phyloP scores from a whole-genome alignment of 352 stramenopile genomes.

The Plasmopara muralis region DNA sequence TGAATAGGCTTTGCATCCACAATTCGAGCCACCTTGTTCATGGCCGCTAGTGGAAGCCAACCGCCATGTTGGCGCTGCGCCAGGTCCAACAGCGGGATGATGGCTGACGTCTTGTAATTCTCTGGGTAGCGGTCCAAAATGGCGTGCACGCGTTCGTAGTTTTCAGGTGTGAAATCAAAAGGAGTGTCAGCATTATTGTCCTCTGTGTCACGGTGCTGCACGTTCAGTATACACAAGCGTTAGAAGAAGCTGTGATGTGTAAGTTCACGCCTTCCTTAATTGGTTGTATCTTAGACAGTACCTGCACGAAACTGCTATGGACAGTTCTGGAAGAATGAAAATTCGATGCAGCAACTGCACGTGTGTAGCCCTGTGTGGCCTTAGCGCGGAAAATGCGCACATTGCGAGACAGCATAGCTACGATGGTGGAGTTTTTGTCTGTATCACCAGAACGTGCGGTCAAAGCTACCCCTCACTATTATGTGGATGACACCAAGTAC shows the following conservation, averaged over 20 bases:
- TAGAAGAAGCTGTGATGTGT: conserved; percentile 1
- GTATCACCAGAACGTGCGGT: conserved; percentile 11
- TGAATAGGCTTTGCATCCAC: conserved; percentile 93
- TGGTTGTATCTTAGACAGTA: conserved; percentile 12
- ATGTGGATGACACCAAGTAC: neutral
- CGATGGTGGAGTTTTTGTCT: conserved; percentile 18
- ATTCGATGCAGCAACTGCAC: conserved; percentile 7
- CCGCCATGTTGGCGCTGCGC: conserved; percentile 95
- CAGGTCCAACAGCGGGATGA: conserved; percentile 98
- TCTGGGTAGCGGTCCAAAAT: conserved; percentile 97
- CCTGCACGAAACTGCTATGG: conserved; percentile 34
- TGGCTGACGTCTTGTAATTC: conserved; percentile 98
- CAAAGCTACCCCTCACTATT: conserved; percentile 1
- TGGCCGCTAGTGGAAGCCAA: conserved; percentile 97
- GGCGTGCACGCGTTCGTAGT: conserved; percentile 93
- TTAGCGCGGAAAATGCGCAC: conserved; percentile 37
- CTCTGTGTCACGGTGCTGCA: conserved; percentile 93
- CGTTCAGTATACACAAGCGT: neutral
- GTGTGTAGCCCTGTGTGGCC: conserved; percentile 23
- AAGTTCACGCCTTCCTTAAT: neutral
- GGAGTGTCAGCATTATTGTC: conserved; percentile 94
- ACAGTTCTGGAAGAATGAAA: conserved; percentile 49
- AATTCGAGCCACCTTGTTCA: conserved; percentile 99
- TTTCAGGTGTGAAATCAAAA: conserved; percentile 98
- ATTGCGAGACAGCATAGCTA: conserved; percentile 54